Evolutionary conservation across 495 filamentous ascomycete species (phyloP).

Genomic region (Tuber melanosporum): DNA sequence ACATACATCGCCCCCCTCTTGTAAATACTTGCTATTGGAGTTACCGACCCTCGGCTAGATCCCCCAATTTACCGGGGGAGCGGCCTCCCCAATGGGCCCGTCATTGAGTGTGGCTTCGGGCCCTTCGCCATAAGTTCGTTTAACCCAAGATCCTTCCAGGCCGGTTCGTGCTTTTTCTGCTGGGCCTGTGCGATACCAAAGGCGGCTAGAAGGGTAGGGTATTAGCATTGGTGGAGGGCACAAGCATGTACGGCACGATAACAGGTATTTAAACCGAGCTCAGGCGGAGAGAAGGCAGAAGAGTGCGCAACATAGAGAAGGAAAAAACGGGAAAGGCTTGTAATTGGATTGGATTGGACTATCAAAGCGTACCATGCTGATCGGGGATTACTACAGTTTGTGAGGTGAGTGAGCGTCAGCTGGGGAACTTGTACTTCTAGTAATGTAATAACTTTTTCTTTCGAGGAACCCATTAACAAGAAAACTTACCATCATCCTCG

Average conservation of each 20-base stretch:
- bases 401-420: not conserved
- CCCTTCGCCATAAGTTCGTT: conserved; percentile 61
- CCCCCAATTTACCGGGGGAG: conserved; percentile 19
- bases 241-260: not conserved
- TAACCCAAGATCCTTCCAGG: conserved; percentile 83
- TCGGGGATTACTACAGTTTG: conserved; percentile 64
- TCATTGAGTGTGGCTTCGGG: conserved; percentile 35
- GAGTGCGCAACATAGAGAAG: not conserved
- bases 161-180: conserved; percentile 60
- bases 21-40: not conserved
- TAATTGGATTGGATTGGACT: not conserved
- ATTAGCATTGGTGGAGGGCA: not conserved
- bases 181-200: conserved; percentile 90
- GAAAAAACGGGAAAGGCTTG: not conserved
- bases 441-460: not conserved
- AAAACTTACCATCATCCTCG: conserved; percentile 65
- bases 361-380: conserved; percentile 55
- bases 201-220: conserved; percentile 51
- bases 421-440: not conserved
- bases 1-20: not conserved
- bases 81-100: conserved; percentile 5
- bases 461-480: not conserved
- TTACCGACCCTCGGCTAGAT: not conserved
- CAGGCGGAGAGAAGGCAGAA: not conserved
- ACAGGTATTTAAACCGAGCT: not conserved